Percentiles rank a stretch among this genome's conserved stretches.
phyloP scores from a whole-genome alignment of 192 early-diverging fungal genomes.

The Coemansia sp. region DNA sequence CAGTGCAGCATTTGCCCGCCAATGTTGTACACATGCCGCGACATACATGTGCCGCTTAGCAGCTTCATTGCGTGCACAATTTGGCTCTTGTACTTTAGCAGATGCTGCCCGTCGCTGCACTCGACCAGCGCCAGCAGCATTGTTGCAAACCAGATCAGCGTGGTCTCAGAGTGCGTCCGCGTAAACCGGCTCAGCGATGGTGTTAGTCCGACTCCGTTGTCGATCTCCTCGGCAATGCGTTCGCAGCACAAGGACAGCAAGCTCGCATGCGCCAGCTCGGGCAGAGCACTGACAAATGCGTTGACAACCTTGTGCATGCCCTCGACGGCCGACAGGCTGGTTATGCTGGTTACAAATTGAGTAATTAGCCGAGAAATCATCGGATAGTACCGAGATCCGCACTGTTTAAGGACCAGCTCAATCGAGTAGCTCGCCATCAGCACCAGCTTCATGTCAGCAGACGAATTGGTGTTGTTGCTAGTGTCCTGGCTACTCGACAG shows the following conservation, averaged over 20 bases:
- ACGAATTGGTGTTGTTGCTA: slow-evolving; percentile 13
- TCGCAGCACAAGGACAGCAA: slow-evolving; percentile 45
- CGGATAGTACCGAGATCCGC: slow-evolving; percentile 46
- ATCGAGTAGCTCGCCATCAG: slow-evolving; percentile 31
- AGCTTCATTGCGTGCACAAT: slow-evolving; percentile 21
- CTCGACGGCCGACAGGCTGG: slow-evolving; percentile 42
- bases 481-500: slow-evolving; percentile 39
- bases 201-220: slow-evolving; percentile 35
- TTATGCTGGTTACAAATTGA: slow-evolving; percentile 40
- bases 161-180: slow-evolving; percentile 43
- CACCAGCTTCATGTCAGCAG: slow-evolving; percentile 22
- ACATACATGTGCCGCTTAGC: slow-evolving; percentile 28
- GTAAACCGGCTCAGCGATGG: slow-evolving; percentile 43
- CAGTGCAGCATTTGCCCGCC: slow-evolving; percentile 21
- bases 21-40: slow-evolving; percentile 40
- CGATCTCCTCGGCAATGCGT: slow-evolving; percentile 39
- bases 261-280: slow-evolving; percentile 29
- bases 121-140: slow-evolving; percentile 28
- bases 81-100: slow-evolving; percentile 28
- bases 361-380: slow-evolving; percentile 50
- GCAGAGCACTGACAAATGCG: slow-evolving; percentile 39
- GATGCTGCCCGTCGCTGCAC: slow-evolving; percentile 16
- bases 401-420: slow-evolving; percentile 39
- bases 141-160: slow-evolving; percentile 48
- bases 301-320: slow-evolving; percentile 31